A percentile compares a stretch with the other conserved stretches of the same genome.
Evolutionary conservation across 2,329 filamentous ascomycete genomes (phyloP).

Genomic region (Graphilbum ipis-grandicollis): DNA sequence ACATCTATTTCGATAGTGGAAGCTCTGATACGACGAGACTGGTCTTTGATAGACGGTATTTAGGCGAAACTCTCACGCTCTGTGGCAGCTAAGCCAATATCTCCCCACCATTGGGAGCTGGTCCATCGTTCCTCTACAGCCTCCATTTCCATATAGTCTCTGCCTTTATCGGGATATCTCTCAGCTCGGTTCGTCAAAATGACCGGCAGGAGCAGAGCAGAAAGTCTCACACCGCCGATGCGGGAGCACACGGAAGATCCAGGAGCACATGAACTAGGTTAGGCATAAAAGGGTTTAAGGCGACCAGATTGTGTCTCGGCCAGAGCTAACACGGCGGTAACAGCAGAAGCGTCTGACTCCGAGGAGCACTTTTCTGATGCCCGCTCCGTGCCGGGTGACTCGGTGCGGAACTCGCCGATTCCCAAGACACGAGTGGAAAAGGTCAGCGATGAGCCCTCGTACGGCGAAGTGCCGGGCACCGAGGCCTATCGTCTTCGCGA

Average conservation of each 20-base stretch:
- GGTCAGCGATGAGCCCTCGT: constrained; percentile 37
- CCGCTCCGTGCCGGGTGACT: constrained; percentile 30
- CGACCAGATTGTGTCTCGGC: too few relatives aligned
- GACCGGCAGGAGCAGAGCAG: constrained; percentile 17
- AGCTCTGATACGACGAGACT: too few relatives aligned
- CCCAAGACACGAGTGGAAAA: constrained; percentile 42
- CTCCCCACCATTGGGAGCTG: constrained; percentile 2
- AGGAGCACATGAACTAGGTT: constrained; percentile 44
- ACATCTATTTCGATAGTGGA: too few relatives aligned
- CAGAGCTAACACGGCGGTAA: background rate
- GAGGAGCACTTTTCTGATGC: constrained; percentile 57
- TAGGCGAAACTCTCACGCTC: too few relatives aligned
- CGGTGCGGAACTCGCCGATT: constrained; percentile 29
- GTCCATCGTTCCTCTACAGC: background rate
- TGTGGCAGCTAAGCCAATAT: too few relatives aligned
- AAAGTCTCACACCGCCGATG: constrained; percentile 22
- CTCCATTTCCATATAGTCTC: background rate
- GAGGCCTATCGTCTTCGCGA: constrained; percentile 37
- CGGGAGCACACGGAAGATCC: constrained; percentile 30
- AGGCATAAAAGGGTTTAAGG: too few relatives aligned
- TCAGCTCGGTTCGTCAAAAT: constrained; percentile 7
- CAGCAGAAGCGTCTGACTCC: constrained; percentile 39
- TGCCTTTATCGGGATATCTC: background rate
- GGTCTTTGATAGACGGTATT: too few relatives aligned
- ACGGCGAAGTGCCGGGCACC: constrained; percentile 46